A percentile compares a stretch with the other conserved stretches of the same genome.
Evolutionary conservation across 129 eudicot species (phyloP).

Genomic region (Artemisia argyi): DNA sequence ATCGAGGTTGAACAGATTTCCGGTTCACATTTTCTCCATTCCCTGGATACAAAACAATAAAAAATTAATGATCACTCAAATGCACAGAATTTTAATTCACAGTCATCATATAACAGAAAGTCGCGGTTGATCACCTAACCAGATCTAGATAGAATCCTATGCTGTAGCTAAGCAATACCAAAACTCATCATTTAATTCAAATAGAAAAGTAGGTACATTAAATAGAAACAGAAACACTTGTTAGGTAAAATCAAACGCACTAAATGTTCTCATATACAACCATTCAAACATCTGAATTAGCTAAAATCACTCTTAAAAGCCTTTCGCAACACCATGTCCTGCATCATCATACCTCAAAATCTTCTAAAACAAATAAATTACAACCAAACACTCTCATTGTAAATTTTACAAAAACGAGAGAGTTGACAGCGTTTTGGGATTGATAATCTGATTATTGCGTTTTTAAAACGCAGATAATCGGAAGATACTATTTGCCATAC

Average conservation of each 20-base stretch:
- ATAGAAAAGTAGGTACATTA: slow-evolving; percentile 25
- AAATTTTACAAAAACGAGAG: too few relatives aligned
- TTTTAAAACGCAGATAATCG: too few relatives aligned
- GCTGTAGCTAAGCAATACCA: neutral
- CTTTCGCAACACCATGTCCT: slow-evolving; percentile 16
- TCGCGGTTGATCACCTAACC: neutral
- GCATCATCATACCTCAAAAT: slow-evolving; percentile 22
- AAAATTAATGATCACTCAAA: too few relatives aligned
- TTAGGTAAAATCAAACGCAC: neutral
- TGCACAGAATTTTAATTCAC: neutral
- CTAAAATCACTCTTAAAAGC: slow-evolving; percentile 19
- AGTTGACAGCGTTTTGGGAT: too few relatives aligned
- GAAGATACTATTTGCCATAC: too few relatives aligned
- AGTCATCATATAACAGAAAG: neutral
- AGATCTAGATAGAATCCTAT: slow-evolving; percentile 6
- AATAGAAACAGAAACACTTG: neutral
- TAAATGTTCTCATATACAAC: slow-evolving; percentile 8
- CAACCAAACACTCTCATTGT: too few relatives aligned
- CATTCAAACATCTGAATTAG: slow-evolving; percentile 16
- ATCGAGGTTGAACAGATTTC: slow-evolving; percentile 38
- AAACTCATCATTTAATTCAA: slow-evolving; percentile 1
- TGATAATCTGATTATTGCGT: too few relatives aligned
- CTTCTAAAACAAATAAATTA: neutral
- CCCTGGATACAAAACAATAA: slow-evolving; percentile 32
- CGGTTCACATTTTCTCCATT: slow-evolving; percentile 31